Evolutionary conservation across 768 basidiomycete species (phyloP), one percentile per base, ranked within the genome.

Genomic region (Agaricus sinodeliciosus): DNA sequence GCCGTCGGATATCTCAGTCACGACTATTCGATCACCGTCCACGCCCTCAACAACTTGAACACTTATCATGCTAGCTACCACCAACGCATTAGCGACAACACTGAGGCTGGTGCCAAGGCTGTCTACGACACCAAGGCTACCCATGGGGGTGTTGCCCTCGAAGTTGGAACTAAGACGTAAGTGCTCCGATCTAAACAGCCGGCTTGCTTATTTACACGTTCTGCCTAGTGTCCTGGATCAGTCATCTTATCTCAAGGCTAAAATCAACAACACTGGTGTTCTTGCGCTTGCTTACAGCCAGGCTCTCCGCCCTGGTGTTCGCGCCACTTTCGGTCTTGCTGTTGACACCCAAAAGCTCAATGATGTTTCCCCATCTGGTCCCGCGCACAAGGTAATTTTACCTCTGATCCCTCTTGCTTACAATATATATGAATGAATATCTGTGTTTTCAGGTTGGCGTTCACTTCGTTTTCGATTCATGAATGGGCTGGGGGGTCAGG

Each of bases 61-160:
- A 86, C 85, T 63, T 97, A 94, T 78, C 78, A 87, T 49, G 96
- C 95, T 55, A 90, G 87, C 70, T 99, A 98, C 82, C 98, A 97
- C 80, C 96, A 99, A 82, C 87, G 88, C 57, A 93, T 96, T 67
- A 87, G 78, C 69, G 70, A 77, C 55, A 91, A 94, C 63, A 91
- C 94, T 47, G 94, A 95, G 75, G 94, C 91, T 56, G 92, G 92
- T 67, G 93, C 93, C 59, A 93, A 93, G 81, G 95, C 94, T 35
- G 79, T 95, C 69, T 99, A 95, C 69, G 94, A 97, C 75, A 80
- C 86, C 72, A 95, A 95, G 77, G 77, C 86, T 53, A 87, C 93
- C 59, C 82, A 88, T 55, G 81, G 84, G 54, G 87, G 85, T 69
- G 89, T 97, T 63, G 80, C 78, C 49, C 82, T 98, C 61, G 95